These are phyloP conservation scores for Wallacemonas sp. DNA, from an alignment of 208 protist genomes.

Conservation along the genomic window DNA sequence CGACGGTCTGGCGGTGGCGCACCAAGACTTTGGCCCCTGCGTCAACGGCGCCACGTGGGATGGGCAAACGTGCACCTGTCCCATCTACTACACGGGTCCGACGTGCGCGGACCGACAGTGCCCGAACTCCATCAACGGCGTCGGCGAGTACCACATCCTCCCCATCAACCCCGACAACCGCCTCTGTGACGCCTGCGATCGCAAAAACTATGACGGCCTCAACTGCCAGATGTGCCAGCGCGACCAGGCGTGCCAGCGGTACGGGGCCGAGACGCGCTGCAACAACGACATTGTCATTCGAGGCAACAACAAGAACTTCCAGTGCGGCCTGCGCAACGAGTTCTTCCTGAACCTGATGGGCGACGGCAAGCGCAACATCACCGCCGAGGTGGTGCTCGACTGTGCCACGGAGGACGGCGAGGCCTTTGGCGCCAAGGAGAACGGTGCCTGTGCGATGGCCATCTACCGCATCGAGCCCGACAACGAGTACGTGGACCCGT, in stretches of 20 bases:
- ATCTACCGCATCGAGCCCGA: slow-evolving; percentile 80
- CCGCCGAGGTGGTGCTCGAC: slow-evolving; percentile 60
- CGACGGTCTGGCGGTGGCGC: too few species aligned
- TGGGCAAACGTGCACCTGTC: slow-evolving; percentile 50
- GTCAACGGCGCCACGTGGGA: slow-evolving; percentile 49
- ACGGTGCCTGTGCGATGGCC: slow-evolving; percentile 53
- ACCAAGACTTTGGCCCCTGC: slow-evolving; percentile 25
- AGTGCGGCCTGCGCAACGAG: slow-evolving; percentile 57
- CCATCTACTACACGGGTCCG: slow-evolving; percentile 56
- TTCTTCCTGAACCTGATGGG: slow-evolving; percentile 72
- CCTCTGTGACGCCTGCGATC: slow-evolving; percentile 53
- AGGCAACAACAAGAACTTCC: slow-evolving; percentile 78
- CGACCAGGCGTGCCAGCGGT: slow-evolving; percentile 44
- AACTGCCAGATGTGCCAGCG: slow-evolving; percentile 73
- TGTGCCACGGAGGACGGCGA: slow-evolving; percentile 53
- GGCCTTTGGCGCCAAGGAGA: slow-evolving; percentile 36
- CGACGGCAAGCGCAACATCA: slow-evolving; percentile 57
- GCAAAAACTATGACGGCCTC: slow-evolving; percentile 46
- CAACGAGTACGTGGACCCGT: slow-evolving; percentile 64
- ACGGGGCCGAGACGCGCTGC: slow-evolving; percentile 38
- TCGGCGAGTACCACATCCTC: slow-evolving; percentile 30
- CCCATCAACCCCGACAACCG: slow-evolving; percentile 41
- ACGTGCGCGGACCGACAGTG: slow-evolving; percentile 61
- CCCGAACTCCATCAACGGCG: slow-evolving; percentile 57
- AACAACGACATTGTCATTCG: slow-evolving; percentile 41